phyloP scores from a whole-genome alignment of 352 stramenopile species.

The Peronospora destructor region DNA sequence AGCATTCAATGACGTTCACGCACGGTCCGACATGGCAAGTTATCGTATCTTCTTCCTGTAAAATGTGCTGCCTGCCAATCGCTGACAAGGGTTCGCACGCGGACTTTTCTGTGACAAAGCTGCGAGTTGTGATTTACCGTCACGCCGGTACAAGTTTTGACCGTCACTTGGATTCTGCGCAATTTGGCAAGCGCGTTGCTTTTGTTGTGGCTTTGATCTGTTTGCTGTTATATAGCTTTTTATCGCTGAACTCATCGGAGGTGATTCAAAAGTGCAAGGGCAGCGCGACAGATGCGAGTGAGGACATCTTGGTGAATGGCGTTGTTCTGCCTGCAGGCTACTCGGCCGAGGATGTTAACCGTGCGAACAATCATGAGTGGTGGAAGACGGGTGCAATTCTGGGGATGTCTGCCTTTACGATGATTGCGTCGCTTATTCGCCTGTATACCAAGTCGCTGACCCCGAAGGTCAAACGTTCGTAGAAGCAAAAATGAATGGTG shows the following conservation, averaged over 20 bases:
- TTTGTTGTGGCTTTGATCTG: constrained; percentile 57
- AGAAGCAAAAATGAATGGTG: constrained; percentile 7
- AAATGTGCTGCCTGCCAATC: constrained; percentile 56
- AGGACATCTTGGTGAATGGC: constrained; percentile 13
- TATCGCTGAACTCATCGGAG: constrained; percentile 46
- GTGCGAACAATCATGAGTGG: constrained; percentile 32
- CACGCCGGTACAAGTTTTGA: constrained; percentile 50
- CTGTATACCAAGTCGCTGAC: constrained; percentile 58
- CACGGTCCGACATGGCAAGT: constrained; percentile 74
- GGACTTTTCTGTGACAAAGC: constrained; percentile 47
- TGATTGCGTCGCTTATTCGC: constrained; percentile 51
- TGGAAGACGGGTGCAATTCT: constrained; percentile 56
- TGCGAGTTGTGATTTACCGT: constrained; percentile 65
- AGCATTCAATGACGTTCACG: constrained; percentile 51
- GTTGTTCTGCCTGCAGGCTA: constrained; percentile 33
- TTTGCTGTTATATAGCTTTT: constrained; percentile 51
- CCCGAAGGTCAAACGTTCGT: constrained; percentile 60
- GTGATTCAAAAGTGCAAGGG: constrained; percentile 33
- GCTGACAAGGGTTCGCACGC: constrained; percentile 33
- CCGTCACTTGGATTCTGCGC: constrained; percentile 47
- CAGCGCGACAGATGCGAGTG: constrained; percentile 5
- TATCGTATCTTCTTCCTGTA: constrained; percentile 41
- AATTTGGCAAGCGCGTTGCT: constrained; percentile 48
- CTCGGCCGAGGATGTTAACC: constrained; percentile 34
- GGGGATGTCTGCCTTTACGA: constrained; percentile 49